Conservation (phyloP, 176 grass and related monocot species). For the Tillandsia leiboldiana region DNA sequence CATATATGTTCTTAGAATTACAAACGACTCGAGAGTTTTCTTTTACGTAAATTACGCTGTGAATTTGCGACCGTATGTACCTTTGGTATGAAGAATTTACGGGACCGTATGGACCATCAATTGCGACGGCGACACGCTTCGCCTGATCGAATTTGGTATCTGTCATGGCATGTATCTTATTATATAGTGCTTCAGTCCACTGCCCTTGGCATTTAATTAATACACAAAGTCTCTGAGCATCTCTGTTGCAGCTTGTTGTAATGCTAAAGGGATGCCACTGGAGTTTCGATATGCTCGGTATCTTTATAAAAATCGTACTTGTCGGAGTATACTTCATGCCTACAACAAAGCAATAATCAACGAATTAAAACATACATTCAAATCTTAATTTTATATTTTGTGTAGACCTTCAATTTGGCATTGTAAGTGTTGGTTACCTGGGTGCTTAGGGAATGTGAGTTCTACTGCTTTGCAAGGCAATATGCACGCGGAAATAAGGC, state of each 20-base stretch:
- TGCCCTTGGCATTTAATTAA: constrained; percentile 34
- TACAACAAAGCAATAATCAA: background rate
- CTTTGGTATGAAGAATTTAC: constrained; percentile 13
- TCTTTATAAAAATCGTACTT: constrained; percentile 35
- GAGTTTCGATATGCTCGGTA: constrained; percentile 34
- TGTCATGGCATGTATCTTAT: constrained; percentile 5
- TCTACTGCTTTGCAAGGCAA: constrained; percentile 36
- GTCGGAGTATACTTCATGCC: constrained; percentile 35
- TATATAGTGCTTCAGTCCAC: constrained; percentile 32
- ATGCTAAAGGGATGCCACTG: constrained; percentile 50
- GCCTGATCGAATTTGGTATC: constrained; percentile 10
- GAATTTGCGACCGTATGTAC: constrained; percentile 11
- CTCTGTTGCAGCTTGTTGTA: constrained; percentile 29
- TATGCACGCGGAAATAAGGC: constrained; percentile 22
- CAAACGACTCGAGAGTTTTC: background rate
- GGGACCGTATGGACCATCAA: constrained; percentile 36
- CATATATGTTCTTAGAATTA: background rate
- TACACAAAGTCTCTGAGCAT: constrained; percentile 20
- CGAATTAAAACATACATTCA: too few species aligned
- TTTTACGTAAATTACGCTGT: background rate
- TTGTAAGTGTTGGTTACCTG: constrained; percentile 1
- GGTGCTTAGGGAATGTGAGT: constrained; percentile 36
- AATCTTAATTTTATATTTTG: too few species aligned
- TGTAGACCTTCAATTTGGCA: too few species aligned
- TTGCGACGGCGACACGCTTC: constrained; percentile 11